Percentiles rank a stretch among this genome's conserved stretches.
Evolutionary conservation across 2,329 filamentous ascomycete genomes (phyloP).

Genomic region (Orbilia javanica): DNA sequence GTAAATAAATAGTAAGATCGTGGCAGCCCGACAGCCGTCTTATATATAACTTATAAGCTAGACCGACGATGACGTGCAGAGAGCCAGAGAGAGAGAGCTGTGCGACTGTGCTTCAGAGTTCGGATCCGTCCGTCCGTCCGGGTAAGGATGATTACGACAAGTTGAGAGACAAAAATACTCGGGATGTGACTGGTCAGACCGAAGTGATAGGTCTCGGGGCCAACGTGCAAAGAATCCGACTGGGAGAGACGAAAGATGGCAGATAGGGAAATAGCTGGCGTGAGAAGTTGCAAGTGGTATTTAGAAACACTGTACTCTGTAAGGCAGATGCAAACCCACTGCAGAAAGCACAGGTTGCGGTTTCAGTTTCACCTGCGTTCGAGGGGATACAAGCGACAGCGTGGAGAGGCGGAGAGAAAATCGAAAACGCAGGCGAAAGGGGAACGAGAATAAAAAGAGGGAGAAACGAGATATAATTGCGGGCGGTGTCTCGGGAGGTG

Average conservation of each 20-base stretch:
- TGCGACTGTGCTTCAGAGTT: constrained; percentile 46
- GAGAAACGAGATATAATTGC: constrained; percentile 22
- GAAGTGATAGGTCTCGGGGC: constrained; percentile 18
- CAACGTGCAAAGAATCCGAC: constrained; percentile 9
- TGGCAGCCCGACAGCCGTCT: constrained; percentile 38
- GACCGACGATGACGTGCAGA: constrained; percentile 49
- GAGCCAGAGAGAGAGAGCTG: constrained; percentile 30
- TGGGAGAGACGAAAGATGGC: constrained; percentile 22
- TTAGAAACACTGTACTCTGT: constrained; percentile 31
- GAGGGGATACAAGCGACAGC: constrained; percentile 51
- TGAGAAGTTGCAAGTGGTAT: constrained; percentile 16
- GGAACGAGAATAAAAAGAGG: constrained; percentile 8
- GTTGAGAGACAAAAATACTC: constrained; percentile 31
- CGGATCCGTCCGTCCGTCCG: constrained; percentile 45
- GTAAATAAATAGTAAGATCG: constrained; percentile 19
- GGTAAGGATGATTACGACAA: constrained; percentile 45
- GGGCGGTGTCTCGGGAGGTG: constrained; percentile 44
- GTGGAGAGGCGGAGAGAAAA: constrained; percentile 52
- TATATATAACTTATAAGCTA: constrained; percentile 20
- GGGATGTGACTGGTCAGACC: constrained; percentile 33
- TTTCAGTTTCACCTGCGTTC: constrained; percentile 59
- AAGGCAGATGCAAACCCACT: constrained; percentile 28
- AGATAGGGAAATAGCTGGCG: constrained; percentile 39
- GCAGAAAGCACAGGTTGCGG: constrained; percentile 46
- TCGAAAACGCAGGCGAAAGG: constrained; percentile 34